phyloP scores from a whole-genome alignment of 1,139 yeast genomes.

The Magnusiomyces suaveolens region DNA sequence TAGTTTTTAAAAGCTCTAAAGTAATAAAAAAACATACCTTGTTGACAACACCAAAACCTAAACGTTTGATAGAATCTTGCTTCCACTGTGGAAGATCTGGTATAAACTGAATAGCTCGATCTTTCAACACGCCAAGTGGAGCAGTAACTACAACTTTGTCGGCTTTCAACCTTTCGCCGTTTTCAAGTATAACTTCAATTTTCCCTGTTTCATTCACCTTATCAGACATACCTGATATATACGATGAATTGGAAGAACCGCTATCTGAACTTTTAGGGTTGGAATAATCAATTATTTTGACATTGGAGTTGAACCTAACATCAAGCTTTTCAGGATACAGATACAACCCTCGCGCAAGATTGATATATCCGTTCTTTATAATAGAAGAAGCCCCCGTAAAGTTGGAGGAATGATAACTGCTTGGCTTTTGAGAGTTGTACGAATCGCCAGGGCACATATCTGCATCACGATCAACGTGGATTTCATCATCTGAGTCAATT shows the following conservation, averaged over 20 bases:
- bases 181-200: slow-evolving; percentile 26
- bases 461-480: not conserved
- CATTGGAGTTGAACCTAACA: slow-evolving; percentile 34
- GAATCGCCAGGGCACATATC: not conserved
- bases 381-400: slow-evolving; percentile 36
- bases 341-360: slow-evolving; percentile 34
- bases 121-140: slow-evolving; percentile 37
- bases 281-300: slow-evolving; percentile 32
- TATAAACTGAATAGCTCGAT: slow-evolving; percentile 33
- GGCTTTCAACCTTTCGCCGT: slow-evolving; percentile 35
- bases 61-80: slow-evolving; percentile 33
- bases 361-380: slow-evolving; percentile 32
- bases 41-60: slow-evolving; percentile 37
- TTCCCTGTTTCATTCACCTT: slow-evolving; percentile 5
- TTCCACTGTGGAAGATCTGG: slow-evolving; percentile 39
- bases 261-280: slow-evolving; percentile 6
- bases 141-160: slow-evolving; percentile 35
- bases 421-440: not conserved
- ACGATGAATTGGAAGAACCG: slow-evolving; percentile 17
- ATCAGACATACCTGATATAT: not conserved
- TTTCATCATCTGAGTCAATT: not conserved
- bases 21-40: no score
- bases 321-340: slow-evolving; percentile 34
- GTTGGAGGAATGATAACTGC: slow-evolving; percentile 33
- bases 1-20: no score